A percentile compares a stretch with the other conserved stretches of the same genome.
phyloP scores from a whole-genome alignment of 2,329 filamentous ascomycete species.

The Stemphylium lycopersici region DNA sequence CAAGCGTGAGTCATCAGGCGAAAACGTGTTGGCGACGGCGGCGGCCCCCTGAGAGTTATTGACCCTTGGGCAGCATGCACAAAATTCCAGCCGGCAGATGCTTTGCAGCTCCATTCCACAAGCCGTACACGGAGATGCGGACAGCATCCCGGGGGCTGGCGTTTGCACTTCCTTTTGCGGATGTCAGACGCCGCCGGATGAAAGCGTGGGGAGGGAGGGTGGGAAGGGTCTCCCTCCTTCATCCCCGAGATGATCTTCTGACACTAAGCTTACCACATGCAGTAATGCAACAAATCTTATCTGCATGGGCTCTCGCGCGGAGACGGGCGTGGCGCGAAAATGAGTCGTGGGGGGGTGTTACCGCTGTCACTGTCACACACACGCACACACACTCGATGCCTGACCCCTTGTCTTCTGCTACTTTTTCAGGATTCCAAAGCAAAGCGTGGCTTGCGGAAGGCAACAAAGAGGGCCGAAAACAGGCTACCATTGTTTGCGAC shows the following conservation, averaged over 20 bases:
- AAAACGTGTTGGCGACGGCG: not conserved
- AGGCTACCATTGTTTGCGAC: conserved; percentile 8
- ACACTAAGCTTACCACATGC: conserved; percentile 27
- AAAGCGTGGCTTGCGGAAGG: conserved; percentile 10
- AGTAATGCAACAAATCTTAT: conserved; percentile 22
- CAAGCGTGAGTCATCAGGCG: conserved; percentile 2
- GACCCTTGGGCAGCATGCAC: conserved; percentile 6
- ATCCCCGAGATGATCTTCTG: conserved; percentile 36
- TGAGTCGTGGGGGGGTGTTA: conserved; percentile 21
- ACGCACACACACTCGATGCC: not conserved
- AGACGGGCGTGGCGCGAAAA: conserved; percentile 21
- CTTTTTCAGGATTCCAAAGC: conserved; percentile 10
- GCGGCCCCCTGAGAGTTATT: not conserved
- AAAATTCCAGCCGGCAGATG: conserved; percentile 8
- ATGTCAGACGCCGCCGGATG: conserved; percentile 27
- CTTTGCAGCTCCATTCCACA: not conserved
- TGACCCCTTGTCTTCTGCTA: conserved; percentile 10
- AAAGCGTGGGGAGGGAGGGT: conserved; percentile 23
- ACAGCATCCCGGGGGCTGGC: conserved; percentile 25
- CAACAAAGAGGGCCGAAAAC: conserved; percentile 13
- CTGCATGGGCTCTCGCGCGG: conserved; percentile 23
- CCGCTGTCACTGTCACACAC: conserved; percentile 18
- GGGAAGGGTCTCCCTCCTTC: conserved; percentile 20
- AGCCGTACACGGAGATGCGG: conserved; percentile 33
- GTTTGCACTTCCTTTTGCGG: conserved; percentile 20